A percentile compares a stretch with the other conserved stretches of the same genome.
These are phyloP conservation scores for Clavispora fructus DNA, from an alignment of 805 yeast genomes.

Conservation along the genomic window DNA sequence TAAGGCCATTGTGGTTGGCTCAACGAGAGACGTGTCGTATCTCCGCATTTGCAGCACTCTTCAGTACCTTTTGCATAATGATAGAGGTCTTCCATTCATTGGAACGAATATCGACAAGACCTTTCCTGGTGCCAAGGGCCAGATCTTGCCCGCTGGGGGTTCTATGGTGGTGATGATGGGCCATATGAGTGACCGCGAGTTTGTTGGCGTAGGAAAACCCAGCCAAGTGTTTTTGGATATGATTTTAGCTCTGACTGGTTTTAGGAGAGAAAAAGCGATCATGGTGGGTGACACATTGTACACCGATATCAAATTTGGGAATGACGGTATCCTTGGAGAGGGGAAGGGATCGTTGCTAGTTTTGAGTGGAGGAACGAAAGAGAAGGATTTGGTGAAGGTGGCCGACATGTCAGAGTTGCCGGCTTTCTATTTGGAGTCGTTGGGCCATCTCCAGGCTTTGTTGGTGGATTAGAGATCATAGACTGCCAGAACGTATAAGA, in stretches of 20 bases:
- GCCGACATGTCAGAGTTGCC: slow-evolving; percentile 20
- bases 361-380: slow-evolving; percentile 32
- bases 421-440: slow-evolving; percentile 25
- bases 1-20: slow-evolving; percentile 36
- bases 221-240: slow-evolving; percentile 26
- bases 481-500: neutral
- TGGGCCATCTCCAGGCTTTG: slow-evolving; percentile 23
- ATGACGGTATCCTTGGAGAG: slow-evolving; percentile 32
- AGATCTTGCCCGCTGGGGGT: slow-evolving; percentile 38
- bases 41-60: slow-evolving; percentile 33
- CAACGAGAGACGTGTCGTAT: slow-evolving; percentile 33
- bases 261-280: slow-evolving; percentile 23
- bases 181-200: slow-evolving; percentile 29
- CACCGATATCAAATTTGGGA: slow-evolving; percentile 40
- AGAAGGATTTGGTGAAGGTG: slow-evolving; percentile 16
- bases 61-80: slow-evolving; percentile 29
- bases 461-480: neutral
- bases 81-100: slow-evolving; percentile 30
- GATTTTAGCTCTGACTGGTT: slow-evolving; percentile 22
- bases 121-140: slow-evolving; percentile 35
- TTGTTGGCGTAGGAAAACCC: slow-evolving; percentile 36
- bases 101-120: slow-evolving; percentile 39
- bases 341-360: slow-evolving; percentile 29
- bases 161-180: slow-evolving; percentile 34
- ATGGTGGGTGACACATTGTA: slow-evolving; percentile 41